phyloP scores from a whole-genome alignment of 1,284 basidiomycete species.

The Trichosporon sp. region DNA sequence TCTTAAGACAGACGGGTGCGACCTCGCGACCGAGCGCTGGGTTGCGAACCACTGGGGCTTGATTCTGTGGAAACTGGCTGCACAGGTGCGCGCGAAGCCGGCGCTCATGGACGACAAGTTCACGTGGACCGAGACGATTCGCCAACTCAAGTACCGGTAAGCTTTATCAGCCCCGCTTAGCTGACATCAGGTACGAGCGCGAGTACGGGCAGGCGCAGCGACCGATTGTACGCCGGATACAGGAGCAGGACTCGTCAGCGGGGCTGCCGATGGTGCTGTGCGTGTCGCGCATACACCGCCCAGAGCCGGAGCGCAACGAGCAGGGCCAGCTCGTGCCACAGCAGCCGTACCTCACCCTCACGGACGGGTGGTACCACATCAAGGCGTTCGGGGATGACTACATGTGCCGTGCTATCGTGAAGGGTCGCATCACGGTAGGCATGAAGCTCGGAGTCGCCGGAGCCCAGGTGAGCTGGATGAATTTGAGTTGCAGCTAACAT shows the following conservation, averaged over 20 bases:
- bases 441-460: conserved; percentile 77
- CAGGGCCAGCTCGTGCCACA: conserved; percentile 48
- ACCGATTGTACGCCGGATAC: conserved; percentile 64
- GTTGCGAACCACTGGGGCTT: conserved; percentile 85
- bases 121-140: conserved; percentile 72
- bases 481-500: background rate
- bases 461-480: conserved; percentile 60
- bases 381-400: conserved; percentile 69
- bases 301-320: conserved; percentile 48
- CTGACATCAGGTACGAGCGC: conserved; percentile 70
- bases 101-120: conserved; percentile 60
- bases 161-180: conserved; percentile 20
- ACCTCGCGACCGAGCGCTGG: conserved; percentile 56
- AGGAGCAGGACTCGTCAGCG: conserved; percentile 62
- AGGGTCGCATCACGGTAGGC: conserved; percentile 66
- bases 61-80: conserved; percentile 91
- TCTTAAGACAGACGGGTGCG: conserved; percentile 32
- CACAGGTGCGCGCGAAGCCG: conserved; percentile 70
- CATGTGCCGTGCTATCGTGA: conserved; percentile 64
- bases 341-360: conserved; percentile 63
- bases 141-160: conserved; percentile 81
- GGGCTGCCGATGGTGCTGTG: conserved; percentile 70
- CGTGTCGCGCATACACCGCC: conserved; percentile 66
- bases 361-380: conserved; percentile 94
- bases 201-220: conserved; percentile 75